Evolutionary conservation across 1,139 yeast genomes (phyloP), one percentile per base, ranked within the genome.

Genomic region (Sugiyamaella grinbergsii): DNA sequence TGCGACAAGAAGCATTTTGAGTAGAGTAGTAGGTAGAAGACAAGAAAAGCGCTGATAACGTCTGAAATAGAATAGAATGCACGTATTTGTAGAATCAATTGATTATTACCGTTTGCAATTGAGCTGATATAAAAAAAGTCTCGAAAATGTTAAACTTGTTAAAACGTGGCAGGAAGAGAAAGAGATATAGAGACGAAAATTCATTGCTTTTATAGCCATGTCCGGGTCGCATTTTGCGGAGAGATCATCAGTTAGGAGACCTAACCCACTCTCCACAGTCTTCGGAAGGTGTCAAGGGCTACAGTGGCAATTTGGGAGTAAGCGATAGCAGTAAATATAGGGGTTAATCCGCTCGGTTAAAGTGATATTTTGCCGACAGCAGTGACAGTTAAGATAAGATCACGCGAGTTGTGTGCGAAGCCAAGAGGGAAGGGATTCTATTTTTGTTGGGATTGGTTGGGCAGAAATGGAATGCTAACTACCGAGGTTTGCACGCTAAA

Each of bases 1-100:
- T 4, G 47, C 47, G 19, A 42, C 47, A 8, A 48, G 41, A 13
- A 43, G 33, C 47, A 43, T 43, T 32, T 1, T 46, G 28, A 34
- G 5, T 6, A n/a, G n/a, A n/a, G n/a, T n/a, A n/a, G n/a, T n/a
- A n/a, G n/a, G n/a, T n/a, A n/a, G n/a, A n/a, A n/a, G n/a, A n/a
- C n/a, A n/a, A n/a, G n/a, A n/a, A n/a, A n/a, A n/a, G n/a, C n/a
- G n/a, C n/a, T n/a, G n/a, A n/a, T n/a, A n/a, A n/a, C n/a, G n/a
- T n/a, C n/a, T n/a, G n/a, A n/a, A n/a, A n/a, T n/a, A n/a, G n/a
- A n/a, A n/a, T n/a, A n/a, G n/a, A n/a, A n/a, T n/a, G n/a, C n/a
- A n/a, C n/a, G n/a, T n/a, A n/a, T n/a, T n/a, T n/a, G n/a, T 29
- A 10, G 33, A 6, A 4, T 3, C 5, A 22, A 15, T 36, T 11